Base-by-base conservation (phyloP, 2,329 filamentous ascomycete genomes). In the Xylariomycetidae sp. region DNA sequence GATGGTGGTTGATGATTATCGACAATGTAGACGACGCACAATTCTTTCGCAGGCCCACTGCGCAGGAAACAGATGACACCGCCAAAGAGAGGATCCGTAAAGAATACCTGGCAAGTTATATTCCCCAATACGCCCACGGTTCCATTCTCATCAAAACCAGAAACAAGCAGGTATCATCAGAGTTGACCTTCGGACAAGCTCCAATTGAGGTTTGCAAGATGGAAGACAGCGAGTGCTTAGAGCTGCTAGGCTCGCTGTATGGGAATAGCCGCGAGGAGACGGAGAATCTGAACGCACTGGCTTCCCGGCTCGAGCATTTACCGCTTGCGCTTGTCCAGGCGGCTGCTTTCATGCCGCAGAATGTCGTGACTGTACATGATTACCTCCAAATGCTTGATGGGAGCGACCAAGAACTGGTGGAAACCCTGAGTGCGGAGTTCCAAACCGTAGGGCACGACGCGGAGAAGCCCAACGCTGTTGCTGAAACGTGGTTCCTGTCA, bases 261-360 rank as follows among this genome's bases (percentile, higher is more conserved):
- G 40, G 41, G 1, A 30, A 39, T 10, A 19, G 6, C 2, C 19
- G 38, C 1, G 28, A 43, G 0, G 19, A 33, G 0, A 6, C 27
- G 0, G 19, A 29, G 2, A 31, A 46, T 7, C 17, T 48, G 0
- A 18, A 44, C 1, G 13, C 29, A 1, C 48, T 62, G 0, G 43
- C 54, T 2, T 44, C 46, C 1, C 46, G 49, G 0, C 39, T 61
- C 0, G 52, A 57, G 1, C 41, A 52, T 10, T 41, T 63, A 0
- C 59, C 60, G 0, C 48, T 64, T 2, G 60, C 60, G 0, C 20
- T 63, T 0, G 53, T 42, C 2, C 59, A 63, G 28, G 60, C 57
- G 5, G 47, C 57, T 1, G 53, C 57, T 0, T 63, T 59, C 9
- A 58, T 63, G 0, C 42, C 50, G 3, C 48, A 57, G 20, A 59